Conservation (phyloP, 306 rosid species). For the Dalbergia cochinchinensis region DNA sequence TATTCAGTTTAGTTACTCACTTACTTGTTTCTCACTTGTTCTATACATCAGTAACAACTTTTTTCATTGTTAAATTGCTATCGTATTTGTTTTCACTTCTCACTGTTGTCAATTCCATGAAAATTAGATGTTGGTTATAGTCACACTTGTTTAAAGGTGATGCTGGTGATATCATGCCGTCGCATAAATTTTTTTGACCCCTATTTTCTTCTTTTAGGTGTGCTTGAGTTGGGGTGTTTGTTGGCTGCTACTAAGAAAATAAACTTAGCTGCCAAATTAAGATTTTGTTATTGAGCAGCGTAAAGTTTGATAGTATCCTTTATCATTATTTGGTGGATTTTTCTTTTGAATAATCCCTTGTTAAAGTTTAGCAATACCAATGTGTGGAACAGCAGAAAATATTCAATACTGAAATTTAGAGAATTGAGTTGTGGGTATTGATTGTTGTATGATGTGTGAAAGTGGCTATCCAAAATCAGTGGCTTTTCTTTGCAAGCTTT, state of each 20-base stretch:
- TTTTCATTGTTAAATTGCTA: neutral
- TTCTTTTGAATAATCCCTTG: neutral
- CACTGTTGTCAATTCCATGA: conserved; percentile 9
- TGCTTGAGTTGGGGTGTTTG: conserved; percentile 15
- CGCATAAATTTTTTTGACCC: neutral
- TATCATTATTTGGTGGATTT: neutral
- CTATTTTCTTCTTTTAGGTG: conserved; percentile 9
- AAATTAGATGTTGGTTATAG: conserved; percentile 32
- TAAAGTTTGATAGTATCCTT: conserved; percentile 22
- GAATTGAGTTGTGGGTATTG: conserved; percentile 32
- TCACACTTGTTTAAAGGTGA: conserved; percentile 33
- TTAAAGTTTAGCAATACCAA: neutral
- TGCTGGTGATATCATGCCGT: conserved; percentile 16
- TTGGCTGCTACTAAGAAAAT: conserved; percentile 6
- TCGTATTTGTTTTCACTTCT: conserved; percentile 38
- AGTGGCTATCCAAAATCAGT: conserved; percentile 7
- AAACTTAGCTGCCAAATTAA: conserved; percentile 4
- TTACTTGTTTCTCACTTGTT: conserved; percentile 34
- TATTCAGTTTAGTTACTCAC: conserved; percentile 30
- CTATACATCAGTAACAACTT: conserved; percentile 22
- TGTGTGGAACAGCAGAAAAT: conserved; percentile 11
- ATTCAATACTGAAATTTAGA: neutral
- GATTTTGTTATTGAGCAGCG: conserved; percentile 35
- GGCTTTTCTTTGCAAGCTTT: conserved; percentile 21
- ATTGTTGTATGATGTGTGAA: conserved; percentile 32